phyloP scores from a whole-genome alignment of 1,139 yeast genomes.

The Suhomyces panamericanus region DNA sequence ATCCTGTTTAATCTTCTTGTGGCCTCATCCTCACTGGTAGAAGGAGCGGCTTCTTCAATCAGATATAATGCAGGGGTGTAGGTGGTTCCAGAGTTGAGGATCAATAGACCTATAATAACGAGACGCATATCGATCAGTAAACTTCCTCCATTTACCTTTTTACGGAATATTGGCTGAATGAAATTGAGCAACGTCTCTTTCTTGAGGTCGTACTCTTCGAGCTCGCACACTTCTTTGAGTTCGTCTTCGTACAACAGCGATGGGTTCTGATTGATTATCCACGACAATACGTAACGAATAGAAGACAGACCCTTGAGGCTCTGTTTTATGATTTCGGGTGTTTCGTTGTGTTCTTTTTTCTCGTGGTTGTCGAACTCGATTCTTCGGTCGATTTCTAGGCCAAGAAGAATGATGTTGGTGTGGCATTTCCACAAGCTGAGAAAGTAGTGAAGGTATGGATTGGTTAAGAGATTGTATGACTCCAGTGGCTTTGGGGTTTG shows the following conservation, averaged over 20 bases:
- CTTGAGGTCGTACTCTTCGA: constrained; percentile 46
- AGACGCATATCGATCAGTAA: constrained; percentile 54
- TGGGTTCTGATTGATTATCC: constrained; percentile 53
- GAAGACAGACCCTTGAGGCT: constrained; percentile 65
- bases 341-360: constrained; percentile 28
- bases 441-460: constrained; percentile 61
- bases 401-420: constrained; percentile 55
- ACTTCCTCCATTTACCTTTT: constrained; percentile 56
- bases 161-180: constrained; percentile 62
- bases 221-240: constrained; percentile 22
- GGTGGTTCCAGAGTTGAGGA: constrained; percentile 27
- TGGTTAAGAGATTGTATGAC: constrained; percentile 43
- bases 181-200: constrained; percentile 57
- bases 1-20: constrained; percentile 25
- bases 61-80: constrained; percentile 19
- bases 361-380: constrained; percentile 50
- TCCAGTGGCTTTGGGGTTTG: constrained; percentile 15
- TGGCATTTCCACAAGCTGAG: constrained; percentile 64
- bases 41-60: constrained; percentile 10
- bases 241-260: constrained; percentile 27
- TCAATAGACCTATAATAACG: constrained; percentile 30
- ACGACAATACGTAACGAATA: constrained; percentile 58
- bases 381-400: constrained; percentile 63
- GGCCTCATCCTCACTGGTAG: constrained; percentile 17
- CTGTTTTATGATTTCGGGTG: constrained; percentile 53